A percentile compares a stretch with the other conserved stretches of the same genome.
Evolutionary conservation across 768 basidiomycete species (phyloP).

Genomic region (Lactifluus piperatus): DNA sequence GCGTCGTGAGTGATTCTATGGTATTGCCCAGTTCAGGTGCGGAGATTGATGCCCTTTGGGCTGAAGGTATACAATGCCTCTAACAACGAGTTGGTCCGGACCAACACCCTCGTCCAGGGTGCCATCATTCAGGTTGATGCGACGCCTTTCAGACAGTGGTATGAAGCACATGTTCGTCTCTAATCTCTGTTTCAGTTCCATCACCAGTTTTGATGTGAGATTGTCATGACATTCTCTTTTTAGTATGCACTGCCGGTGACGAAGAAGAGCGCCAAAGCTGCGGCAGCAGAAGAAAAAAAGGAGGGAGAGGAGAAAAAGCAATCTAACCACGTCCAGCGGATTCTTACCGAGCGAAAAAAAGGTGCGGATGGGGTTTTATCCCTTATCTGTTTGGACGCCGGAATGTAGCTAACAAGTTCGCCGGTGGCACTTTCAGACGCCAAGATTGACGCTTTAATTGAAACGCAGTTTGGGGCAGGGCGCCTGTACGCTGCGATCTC

Average conservation of each 20-base stretch:
- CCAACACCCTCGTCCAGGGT: constrained; percentile 97
- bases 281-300: constrained; percentile 38
- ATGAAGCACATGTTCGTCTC: constrained; percentile 85
- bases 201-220: background rate
- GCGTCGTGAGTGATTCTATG: constrained; percentile 63
- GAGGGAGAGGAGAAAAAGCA: constrained; percentile 59
- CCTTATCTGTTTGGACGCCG: background rate
- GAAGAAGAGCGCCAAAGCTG: constrained; percentile 70
- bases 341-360: constrained; percentile 85
- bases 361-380: constrained; percentile 35
- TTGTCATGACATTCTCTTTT: constrained; percentile 1
- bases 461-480: constrained; percentile 86
- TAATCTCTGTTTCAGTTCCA: background rate
- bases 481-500: constrained; percentile 91
- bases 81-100: constrained; percentile 99
- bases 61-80: constrained; percentile 93
- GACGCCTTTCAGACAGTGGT: constrained; percentile 99
- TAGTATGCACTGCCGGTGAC: constrained; percentile 95
- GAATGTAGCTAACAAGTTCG: constrained; percentile 1
- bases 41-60: background rate
- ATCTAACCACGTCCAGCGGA: constrained; percentile 87
- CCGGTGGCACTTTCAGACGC: constrained; percentile 44
- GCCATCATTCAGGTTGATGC: constrained; percentile 98
- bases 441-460: constrained; percentile 86
- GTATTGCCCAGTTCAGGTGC: background rate